These are phyloP conservation scores for Cladosporium sp. DNA, from an alignment of 2,329 filamentous ascomycete species.

Conservation along the genomic window DNA sequence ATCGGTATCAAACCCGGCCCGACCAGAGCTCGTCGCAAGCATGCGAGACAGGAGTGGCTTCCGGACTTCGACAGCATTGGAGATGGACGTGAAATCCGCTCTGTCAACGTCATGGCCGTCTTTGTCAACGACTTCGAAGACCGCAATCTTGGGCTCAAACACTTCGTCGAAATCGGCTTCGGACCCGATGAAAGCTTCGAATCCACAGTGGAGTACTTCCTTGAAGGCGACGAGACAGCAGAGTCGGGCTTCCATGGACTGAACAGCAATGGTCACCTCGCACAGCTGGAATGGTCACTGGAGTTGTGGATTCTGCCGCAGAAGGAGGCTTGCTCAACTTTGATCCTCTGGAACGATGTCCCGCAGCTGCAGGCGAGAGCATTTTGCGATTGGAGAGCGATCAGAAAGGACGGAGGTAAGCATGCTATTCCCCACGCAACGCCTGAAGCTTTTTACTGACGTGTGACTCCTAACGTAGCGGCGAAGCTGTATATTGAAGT, in stretches of 20 bases:
- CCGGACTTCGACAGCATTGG: neutral
- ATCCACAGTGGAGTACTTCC: neutral
- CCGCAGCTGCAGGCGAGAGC: neutral
- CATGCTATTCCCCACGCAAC: too few species aligned
- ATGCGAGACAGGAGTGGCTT: neutral
- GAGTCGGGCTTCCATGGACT: constrained; percentile 5
- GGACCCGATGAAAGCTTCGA: constrained; percentile 1
- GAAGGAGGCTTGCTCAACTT: neutral
- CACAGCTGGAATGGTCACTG: neutral
- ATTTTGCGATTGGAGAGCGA: neutral
- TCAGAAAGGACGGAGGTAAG: neutral
- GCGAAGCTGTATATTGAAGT: constrained; percentile 10
- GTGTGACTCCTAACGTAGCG: neutral
- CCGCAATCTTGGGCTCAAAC: neutral
- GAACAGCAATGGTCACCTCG: neutral
- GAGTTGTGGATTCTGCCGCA: constrained; percentile 13
- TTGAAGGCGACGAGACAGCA: neutral
- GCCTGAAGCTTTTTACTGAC: neutral
- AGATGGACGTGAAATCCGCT: neutral
- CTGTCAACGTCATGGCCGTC: neutral
- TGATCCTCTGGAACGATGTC: constrained; percentile 10
- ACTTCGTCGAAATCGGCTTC: constrained; percentile 5
- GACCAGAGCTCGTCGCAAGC: neutral
- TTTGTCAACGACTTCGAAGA: constrained; percentile 4
- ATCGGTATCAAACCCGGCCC: neutral